phyloP scores from a whole-genome alignment of 1,284 basidiomycete species.

The Prillingera fragicola region DNA sequence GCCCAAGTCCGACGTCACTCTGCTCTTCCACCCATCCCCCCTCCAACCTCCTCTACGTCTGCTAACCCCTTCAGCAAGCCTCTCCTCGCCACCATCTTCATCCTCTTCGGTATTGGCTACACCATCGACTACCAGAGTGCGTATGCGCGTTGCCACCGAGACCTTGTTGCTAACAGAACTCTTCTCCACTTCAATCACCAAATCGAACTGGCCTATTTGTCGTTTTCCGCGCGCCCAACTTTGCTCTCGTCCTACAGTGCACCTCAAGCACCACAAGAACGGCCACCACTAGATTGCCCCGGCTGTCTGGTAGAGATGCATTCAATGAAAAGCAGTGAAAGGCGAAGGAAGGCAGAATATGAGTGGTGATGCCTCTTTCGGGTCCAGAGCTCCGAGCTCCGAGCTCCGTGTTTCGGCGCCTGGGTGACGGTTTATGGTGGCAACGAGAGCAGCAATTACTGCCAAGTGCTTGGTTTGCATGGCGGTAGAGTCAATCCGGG shows the following conservation, averaged over 20 bases:
- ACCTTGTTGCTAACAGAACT: background rate
- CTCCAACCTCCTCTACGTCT: background rate
- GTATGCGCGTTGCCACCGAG: slow-evolving; percentile 43
- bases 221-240: background rate
- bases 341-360: no score
- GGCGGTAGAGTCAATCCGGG: no score
- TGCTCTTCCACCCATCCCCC: background rate
- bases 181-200: no score
- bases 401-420: no score
- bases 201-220: no score
- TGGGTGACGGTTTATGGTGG: no score
- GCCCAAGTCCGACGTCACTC: no score
- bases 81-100: slow-evolving; percentile 65
- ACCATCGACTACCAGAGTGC: slow-evolving; percentile 85
- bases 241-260: slow-evolving; percentile 25
- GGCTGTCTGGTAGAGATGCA: slow-evolving; percentile 4
- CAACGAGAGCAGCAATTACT: no score
- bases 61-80: slow-evolving; percentile 46
- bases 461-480: no score
- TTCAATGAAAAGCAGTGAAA: background rate
- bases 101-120: slow-evolving; percentile 77
- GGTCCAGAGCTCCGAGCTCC: no score
- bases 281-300: slow-evolving; percentile 35
- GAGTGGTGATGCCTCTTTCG: no score
- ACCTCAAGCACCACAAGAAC: slow-evolving; percentile 48